Conservation (phyloP, 2,329 filamentous ascomycete genomes). For the Nemania bipapillata region DNA sequence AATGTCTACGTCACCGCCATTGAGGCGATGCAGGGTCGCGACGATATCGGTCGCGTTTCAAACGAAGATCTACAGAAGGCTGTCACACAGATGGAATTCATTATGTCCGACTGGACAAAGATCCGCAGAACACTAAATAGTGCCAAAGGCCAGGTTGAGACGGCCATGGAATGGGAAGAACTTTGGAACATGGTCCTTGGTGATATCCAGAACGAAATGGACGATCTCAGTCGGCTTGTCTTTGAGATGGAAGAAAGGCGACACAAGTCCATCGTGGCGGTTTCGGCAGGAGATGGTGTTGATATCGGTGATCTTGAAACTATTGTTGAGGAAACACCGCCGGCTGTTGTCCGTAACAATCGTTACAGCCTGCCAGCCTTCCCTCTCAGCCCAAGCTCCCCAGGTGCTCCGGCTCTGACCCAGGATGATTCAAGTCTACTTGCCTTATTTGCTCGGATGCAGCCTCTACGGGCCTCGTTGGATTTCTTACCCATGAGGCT, state of each 20-base stretch:
- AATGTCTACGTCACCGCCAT: slow-evolving; percentile 95
- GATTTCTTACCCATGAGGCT: slow-evolving; percentile 97
- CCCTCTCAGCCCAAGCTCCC: slow-evolving; percentile 70
- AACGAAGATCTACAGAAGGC: slow-evolving; percentile 77
- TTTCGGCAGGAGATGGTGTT: slow-evolving; percentile 68
- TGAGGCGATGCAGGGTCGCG: slow-evolving; percentile 83
- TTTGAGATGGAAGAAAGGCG: slow-evolving; percentile 98
- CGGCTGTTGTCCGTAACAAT: slow-evolving; percentile 66
- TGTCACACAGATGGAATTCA: slow-evolving; percentile 88
- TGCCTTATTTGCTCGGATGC: slow-evolving; percentile 93
- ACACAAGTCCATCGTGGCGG: slow-evolving; percentile 78
- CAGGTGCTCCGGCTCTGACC: slow-evolving; percentile 65
- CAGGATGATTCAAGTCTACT: slow-evolving; percentile 90
- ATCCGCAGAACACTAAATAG: slow-evolving; percentile 80
- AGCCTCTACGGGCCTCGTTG: slow-evolving; percentile 88
- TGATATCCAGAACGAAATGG: slow-evolving; percentile 88
- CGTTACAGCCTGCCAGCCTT: slow-evolving; percentile 76
- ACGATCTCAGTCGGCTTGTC: slow-evolving; percentile 80
- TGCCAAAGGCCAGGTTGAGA: slow-evolving; percentile 90
- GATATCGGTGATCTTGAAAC: slow-evolving; percentile 92
- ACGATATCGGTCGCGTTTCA: slow-evolving; percentile 78
- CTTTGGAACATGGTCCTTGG: slow-evolving; percentile 93
- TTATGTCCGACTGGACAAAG: slow-evolving; percentile 83
- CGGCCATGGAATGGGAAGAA: slow-evolving; percentile 99
- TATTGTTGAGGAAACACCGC: slow-evolving; percentile 87